phyloP scores from a whole-genome alignment of 768 basidiomycete species.

The Lactarius evosmus region DNA sequence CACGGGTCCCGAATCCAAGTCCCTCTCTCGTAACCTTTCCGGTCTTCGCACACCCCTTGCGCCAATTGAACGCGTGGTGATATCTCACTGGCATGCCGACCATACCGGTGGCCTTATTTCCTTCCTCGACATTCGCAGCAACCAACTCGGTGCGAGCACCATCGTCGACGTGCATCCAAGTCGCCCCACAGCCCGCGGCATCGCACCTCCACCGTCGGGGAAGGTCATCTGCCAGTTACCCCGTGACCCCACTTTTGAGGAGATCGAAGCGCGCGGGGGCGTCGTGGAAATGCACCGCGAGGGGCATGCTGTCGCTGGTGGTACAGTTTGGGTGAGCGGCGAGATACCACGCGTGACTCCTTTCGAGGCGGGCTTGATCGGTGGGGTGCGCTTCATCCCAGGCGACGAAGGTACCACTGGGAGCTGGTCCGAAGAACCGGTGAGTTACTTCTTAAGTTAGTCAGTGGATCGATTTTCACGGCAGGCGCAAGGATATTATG shows the following conservation, averaged over 20 bases:
- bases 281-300: conserved; percentile 51
- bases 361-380: conserved; percentile 66
- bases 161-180: conserved; percentile 74
- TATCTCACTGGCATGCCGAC: conserved; percentile 54
- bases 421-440: conserved; percentile 43
- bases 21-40: conserved; percentile 67
- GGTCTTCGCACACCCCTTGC: conserved; percentile 56
- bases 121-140: conserved; percentile 48
- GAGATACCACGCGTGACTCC: conserved; percentile 69
- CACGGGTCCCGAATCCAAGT: conserved; percentile 74
- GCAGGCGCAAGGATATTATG: conserved; percentile 57
- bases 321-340: conserved; percentile 73
- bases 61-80: conserved; percentile 51
- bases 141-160: conserved; percentile 35
- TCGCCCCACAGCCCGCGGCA: conserved; percentile 69
- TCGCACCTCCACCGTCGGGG: conserved; percentile 59
- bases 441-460: not conserved
- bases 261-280: conserved; percentile 56
- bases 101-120: conserved; percentile 66
- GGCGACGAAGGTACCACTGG: conserved; percentile 44
- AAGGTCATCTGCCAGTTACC: conserved; percentile 59
- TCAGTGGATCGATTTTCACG: not conserved
- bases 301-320: conserved; percentile 63
- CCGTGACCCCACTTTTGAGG: conserved; percentile 67
- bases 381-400: conserved; percentile 60